Evolutionary conservation across 352 stramenopile species (phyloP).

Genomic region (Globisporangium nodosum): DNA sequence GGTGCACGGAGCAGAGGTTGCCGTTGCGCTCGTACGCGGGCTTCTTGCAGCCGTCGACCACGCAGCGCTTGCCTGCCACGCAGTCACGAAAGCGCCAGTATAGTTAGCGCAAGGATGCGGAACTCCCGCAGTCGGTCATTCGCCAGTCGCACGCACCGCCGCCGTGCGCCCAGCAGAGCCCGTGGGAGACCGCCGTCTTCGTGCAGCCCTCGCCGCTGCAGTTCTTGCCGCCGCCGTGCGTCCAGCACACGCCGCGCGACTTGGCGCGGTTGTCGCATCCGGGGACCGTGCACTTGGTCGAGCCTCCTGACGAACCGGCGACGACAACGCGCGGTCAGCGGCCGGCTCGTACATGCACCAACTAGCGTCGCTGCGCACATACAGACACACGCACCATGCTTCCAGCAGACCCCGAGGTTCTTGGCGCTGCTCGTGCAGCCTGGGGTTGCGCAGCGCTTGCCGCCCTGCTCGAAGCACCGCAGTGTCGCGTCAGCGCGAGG

Average conservation of each 20-base stretch:
- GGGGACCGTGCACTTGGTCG: slow-evolving; percentile 59
- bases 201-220: slow-evolving; percentile 52
- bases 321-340: background rate
- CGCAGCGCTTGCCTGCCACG: slow-evolving; percentile 39
- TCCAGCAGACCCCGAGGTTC: slow-evolving; percentile 72
- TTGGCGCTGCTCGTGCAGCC: slow-evolving; percentile 73
- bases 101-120: background rate
- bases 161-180: slow-evolving; percentile 75
- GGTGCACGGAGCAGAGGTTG: slow-evolving; percentile 37
- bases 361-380: background rate
- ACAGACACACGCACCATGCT: slow-evolving; percentile 39
- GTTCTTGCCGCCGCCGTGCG: slow-evolving; percentile 68
- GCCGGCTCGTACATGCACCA: background rate
- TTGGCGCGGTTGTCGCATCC: slow-evolving; percentile 70
- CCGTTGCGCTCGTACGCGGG: slow-evolving; percentile 43
- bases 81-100: background rate
- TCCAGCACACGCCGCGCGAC: slow-evolving; percentile 75
- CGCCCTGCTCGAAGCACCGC: slow-evolving; percentile 27
- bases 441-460: slow-evolving; percentile 55
- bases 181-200: slow-evolving; percentile 76
- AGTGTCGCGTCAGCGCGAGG: background rate
- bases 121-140: background rate
- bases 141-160: slow-evolving; percentile 31
- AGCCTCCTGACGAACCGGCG: slow-evolving; percentile 31
- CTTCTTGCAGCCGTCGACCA: slow-evolving; percentile 37